Evolutionary conservation across 2,329 filamentous ascomycete genomes (phyloP).

Genomic region (Beauveria bassiana): DNA sequence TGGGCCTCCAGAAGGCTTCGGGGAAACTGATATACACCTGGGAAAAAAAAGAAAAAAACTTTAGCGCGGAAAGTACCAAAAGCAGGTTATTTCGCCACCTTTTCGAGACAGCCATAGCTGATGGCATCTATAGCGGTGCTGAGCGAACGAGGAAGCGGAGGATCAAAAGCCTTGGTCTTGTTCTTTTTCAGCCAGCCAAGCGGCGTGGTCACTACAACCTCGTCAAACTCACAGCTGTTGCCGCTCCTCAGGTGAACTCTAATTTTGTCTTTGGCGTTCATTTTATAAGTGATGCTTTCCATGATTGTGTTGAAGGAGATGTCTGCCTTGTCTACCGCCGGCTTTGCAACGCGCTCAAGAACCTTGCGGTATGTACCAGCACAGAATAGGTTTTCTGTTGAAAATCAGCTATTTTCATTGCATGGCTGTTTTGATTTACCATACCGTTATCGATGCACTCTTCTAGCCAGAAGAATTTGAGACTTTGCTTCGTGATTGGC

Average conservation of each 20-base stretch:
- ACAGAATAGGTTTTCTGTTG: slow-evolving; percentile 51
- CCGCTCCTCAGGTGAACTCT: slow-evolving; percentile 39
- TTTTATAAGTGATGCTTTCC: slow-evolving; percentile 31
- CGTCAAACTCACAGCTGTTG: slow-evolving; percentile 48
- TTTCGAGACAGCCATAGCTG: slow-evolving; percentile 64
- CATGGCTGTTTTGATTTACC: neutral
- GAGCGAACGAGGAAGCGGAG: slow-evolving; percentile 49
- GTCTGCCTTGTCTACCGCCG: slow-evolving; percentile 46
- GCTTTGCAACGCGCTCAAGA: slow-evolving; percentile 48
- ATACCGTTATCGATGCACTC: slow-evolving; percentile 66
- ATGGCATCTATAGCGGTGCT: slow-evolving; percentile 54
- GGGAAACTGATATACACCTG: slow-evolving; percentile 63
- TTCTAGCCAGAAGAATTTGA: slow-evolving; percentile 73
- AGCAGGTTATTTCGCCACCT: slow-evolving; percentile 33
- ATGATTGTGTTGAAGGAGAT: slow-evolving; percentile 45
- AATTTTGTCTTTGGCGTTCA: slow-evolving; percentile 25
- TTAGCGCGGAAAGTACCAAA: neutral
- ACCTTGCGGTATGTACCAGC: slow-evolving; percentile 52
- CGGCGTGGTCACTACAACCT: slow-evolving; percentile 60
- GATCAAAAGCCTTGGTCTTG: slow-evolving; percentile 46
- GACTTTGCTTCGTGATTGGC: slow-evolving; percentile 54
- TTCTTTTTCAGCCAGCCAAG: slow-evolving; percentile 62
- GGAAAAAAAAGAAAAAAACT: neutral
- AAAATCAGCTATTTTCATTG: too few species aligned
- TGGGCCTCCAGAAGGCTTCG: slow-evolving; percentile 60